Percentiles rank a stretch among this genome's conserved stretches.
These are phyloP conservation scores for Clavaria fumosa DNA, from an alignment of 768 basidiomycete species.

Conservation along the genomic window DNA sequence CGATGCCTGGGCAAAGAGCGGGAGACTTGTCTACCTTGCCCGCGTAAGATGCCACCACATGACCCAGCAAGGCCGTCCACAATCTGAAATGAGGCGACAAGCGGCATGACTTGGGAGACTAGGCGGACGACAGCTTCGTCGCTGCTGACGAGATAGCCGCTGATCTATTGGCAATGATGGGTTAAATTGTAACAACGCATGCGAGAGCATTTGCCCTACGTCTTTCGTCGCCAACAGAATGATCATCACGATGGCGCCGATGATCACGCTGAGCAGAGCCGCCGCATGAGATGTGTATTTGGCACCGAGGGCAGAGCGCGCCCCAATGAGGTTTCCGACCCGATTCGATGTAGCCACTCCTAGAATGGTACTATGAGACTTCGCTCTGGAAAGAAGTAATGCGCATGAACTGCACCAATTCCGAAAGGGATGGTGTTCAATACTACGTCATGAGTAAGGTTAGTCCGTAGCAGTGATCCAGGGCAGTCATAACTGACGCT, in stretches of 20 bases:
- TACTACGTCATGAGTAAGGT: constrained; percentile 22
- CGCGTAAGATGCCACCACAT: constrained; percentile 63
- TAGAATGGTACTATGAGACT: not conserved
- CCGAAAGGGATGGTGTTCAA: constrained; percentile 66
- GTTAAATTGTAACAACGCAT: not conserved
- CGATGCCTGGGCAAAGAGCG: not conserved
- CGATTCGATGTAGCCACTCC: constrained; percentile 53
- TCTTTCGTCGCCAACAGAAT: constrained; percentile 40
- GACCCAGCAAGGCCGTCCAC: constrained; percentile 61
- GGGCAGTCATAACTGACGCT: constrained; percentile 26
- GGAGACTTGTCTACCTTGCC: constrained; percentile 36
- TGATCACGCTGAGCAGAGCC: constrained; percentile 45
- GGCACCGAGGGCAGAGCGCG: constrained; percentile 34
- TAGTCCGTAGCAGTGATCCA: constrained; percentile 1
- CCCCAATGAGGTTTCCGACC: constrained; percentile 59
- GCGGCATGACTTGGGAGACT: constrained; percentile 54
- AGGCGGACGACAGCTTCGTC: constrained; percentile 39
- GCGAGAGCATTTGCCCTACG: constrained; percentile 14
- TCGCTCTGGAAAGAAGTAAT: not conserved
- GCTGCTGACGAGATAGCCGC: constrained; percentile 55
- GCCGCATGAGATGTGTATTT: constrained; percentile 46
- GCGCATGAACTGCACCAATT: constrained; percentile 26
- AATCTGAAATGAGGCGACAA: constrained; percentile 65
- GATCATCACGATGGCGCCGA: constrained; percentile 44
- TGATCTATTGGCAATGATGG: constrained; percentile 25